A percentile compares a stretch with the other conserved stretches of the same genome.
phyloP scores from a whole-genome alignment of 192 early-diverging fungal genomes.

The Coemansia sp. region DNA sequence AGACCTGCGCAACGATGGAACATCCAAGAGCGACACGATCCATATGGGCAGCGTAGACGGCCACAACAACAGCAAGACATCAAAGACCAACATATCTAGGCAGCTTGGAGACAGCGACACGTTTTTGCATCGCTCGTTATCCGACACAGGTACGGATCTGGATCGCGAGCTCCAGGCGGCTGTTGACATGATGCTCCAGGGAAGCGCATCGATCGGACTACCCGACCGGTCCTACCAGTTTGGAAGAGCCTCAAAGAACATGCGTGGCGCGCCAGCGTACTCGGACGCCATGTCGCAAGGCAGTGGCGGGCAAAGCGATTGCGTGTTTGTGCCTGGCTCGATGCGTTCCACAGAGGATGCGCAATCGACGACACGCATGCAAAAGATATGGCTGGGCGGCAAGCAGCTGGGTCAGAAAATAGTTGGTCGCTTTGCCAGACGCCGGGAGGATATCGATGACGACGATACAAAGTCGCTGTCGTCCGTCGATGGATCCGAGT shows the following conservation, averaged over 20 bases:
- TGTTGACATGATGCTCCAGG: constrained; percentile 39
- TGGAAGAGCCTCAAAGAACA: constrained; percentile 2
- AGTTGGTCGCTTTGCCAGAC: constrained; percentile 12
- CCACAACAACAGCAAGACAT: neutral
- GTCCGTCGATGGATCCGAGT: neutral
- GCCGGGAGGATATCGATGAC: neutral
- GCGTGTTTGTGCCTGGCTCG: constrained; percentile 6
- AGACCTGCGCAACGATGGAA: neutral
- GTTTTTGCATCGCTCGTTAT: constrained; percentile 7
- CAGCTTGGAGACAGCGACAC: neutral
- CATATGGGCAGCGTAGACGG: neutral
- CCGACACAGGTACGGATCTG: constrained; percentile 12
- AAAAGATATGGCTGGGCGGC: constrained; percentile 2
- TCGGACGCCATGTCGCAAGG: constrained; percentile 2
- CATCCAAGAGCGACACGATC: neutral
- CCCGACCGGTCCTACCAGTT: constrained; percentile 10
- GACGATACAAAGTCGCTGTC: constrained; percentile 6
- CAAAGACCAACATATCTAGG: neutral
- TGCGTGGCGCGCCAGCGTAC: neutral
- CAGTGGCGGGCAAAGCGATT: constrained; percentile 8
- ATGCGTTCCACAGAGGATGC: neutral
- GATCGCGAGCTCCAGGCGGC: constrained; percentile 45
- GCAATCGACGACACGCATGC: neutral
- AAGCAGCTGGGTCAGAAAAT: constrained; percentile 17
- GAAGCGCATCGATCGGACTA: neutral